Percentiles rank a stretch among this genome's conserved stretches.
Conservation (phyloP, 768 basidiomycete species). For the Lentinula boryana region DNA sequence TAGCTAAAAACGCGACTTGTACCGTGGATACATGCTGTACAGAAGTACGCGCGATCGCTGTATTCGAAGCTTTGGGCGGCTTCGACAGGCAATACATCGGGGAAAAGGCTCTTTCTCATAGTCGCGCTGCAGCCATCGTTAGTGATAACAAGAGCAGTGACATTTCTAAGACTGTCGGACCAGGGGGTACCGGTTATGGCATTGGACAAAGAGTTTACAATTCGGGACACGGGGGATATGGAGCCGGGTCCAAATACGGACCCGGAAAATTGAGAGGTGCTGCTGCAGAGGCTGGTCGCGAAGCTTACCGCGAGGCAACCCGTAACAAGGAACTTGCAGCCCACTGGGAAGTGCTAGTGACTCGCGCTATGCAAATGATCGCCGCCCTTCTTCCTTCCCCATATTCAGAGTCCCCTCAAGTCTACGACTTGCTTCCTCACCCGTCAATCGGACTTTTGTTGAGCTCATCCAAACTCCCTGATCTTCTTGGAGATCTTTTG, state of each 20-base stretch:
- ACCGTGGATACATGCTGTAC: constrained; percentile 36
- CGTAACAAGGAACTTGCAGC: constrained; percentile 13
- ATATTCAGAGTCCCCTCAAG: constrained; percentile 33
- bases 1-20: constrained; percentile 24
- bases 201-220: neutral
- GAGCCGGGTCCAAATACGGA: neutral
- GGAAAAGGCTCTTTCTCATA: constrained; percentile 32
- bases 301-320: neutral
- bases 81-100: constrained; percentile 41
- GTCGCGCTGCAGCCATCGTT: constrained; percentile 26
- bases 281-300: neutral
- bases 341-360: constrained; percentile 34
- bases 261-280: neutral
- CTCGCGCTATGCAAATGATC: constrained; percentile 32
- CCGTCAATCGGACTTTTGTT: constrained; percentile 34
- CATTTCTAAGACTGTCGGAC: constrained; percentile 31
- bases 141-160: constrained; percentile 19
- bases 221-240: neutral
- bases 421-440: constrained; percentile 47
- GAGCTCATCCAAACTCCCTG: constrained; percentile 39
- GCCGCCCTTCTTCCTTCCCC: constrained; percentile 38
- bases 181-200: constrained; percentile 48
- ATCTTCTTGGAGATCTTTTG: constrained; percentile 37
- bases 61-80: constrained; percentile 43
- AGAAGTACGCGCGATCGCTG: constrained; percentile 40